Evolutionary conservation across 176 grass and related monocot species (phyloP).

Genomic region (Bonia amplexicaulis): DNA sequence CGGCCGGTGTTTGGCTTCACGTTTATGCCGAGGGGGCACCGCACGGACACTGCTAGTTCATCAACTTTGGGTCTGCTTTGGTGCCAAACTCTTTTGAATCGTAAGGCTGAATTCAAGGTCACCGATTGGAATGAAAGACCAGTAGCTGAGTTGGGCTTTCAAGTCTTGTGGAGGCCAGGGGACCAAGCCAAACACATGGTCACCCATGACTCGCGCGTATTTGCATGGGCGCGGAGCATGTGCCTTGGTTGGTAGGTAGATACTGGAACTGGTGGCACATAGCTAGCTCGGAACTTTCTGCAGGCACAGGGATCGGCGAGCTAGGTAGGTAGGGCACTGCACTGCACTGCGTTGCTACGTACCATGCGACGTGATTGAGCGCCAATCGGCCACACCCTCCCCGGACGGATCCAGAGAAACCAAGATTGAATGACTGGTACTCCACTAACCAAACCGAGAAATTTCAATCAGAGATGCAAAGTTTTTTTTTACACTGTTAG

Average conservation of each 20-base stretch:
- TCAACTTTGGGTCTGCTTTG: neutral
- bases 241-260: neutral
- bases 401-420: neutral
- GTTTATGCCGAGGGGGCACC: neutral
- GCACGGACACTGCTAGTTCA: neutral
- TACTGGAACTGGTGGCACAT: neutral
- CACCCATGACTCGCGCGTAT: neutral
- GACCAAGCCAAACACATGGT: neutral
- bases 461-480: too few species aligned
- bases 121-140: neutral
- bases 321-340: neutral
- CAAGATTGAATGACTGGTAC: neutral
- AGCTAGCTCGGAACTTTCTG: neutral
- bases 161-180: neutral
- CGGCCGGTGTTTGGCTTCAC: neutral
- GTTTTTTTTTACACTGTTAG: neutral
- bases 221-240: neutral
- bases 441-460: neutral
- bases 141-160: neutral
- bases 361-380: too few species aligned
- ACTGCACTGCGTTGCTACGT: too few species aligned
- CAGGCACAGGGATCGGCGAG: neutral
- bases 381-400: too few species aligned
- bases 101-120: slow-evolving; percentile 10
- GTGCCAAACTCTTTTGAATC: neutral